These are phyloP conservation scores for barley (Hordeum vulgare) DNA, from an alignment of 176 grass and related monocot genomes.

Conservation along the genomic window MorexV3_pseudomolecules_assembly NC_058522.1:359964821-359965320, in stretches of 20 bases:
- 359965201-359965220: slow-evolving; percentile 91
- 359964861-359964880: slow-evolving; percentile 59
- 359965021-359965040: slow-evolving; percentile 95
- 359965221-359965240: slow-evolving; percentile 85
- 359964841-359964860: slow-evolving; percentile 86
- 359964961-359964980: slow-evolving; percentile 92
- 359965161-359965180: slow-evolving; percentile 96
- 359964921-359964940: slow-evolving; percentile 92
- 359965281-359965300: slow-evolving; percentile 88
- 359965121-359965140: slow-evolving; percentile 81
- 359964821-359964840: slow-evolving; percentile 85
- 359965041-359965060: slow-evolving; percentile 94
- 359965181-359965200: slow-evolving; percentile 91
- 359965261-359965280: slow-evolving; percentile 91
- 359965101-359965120: slow-evolving; percentile 86
- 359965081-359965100: slow-evolving; percentile 83
- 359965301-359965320: slow-evolving; percentile 94
- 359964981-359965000: slow-evolving; percentile 82
- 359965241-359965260: slow-evolving; percentile 83
- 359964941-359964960: slow-evolving; percentile 83
- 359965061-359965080: slow-evolving; percentile 61
- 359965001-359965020: slow-evolving; percentile 71
- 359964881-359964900: slow-evolving; percentile 40
- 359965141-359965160: slow-evolving; percentile 93
- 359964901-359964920: slow-evolving; percentile 79